Conservation (phyloP, 805 yeast species). For the Saccharomycopsis synnaedendra region DNA sequence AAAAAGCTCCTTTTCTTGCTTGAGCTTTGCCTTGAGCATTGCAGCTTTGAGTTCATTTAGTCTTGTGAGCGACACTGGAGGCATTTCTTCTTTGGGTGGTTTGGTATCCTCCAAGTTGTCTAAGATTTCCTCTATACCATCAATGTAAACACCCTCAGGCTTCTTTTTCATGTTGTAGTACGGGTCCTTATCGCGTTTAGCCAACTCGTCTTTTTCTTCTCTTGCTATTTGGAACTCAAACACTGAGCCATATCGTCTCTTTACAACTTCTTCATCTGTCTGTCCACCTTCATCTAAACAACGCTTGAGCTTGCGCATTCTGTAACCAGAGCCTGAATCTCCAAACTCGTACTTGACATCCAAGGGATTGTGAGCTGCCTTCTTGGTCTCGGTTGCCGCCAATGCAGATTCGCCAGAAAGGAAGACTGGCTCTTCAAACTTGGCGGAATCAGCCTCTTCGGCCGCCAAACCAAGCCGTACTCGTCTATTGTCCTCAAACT, state of each 20-base stretch:
- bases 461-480: no score
- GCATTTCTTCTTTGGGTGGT: neutral
- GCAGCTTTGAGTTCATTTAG: slow-evolving; percentile 3
- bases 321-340: slow-evolving; percentile 3
- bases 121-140: neutral
- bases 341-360: slow-evolving; percentile 4
- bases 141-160: slow-evolving; percentile 9
- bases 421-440: no score
- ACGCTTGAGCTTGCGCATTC: slow-evolving; percentile 7
- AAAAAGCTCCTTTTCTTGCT: neutral
- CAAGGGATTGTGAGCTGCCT: neutral
- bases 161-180: slow-evolving; percentile 2
- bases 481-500: no score
- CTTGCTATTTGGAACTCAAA: slow-evolving; percentile 6
- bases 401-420: neutral
- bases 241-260: slow-evolving; percentile 1
- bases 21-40: neutral
- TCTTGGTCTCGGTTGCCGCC: neutral
- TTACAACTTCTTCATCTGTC: neutral
- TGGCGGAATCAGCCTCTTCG: no score
- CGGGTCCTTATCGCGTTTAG: slow-evolving; percentile 2
- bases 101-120: neutral
- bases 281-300: slow-evolving; percentile 2
- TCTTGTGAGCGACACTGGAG: neutral
- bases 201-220: slow-evolving; percentile 7